phyloP scores from a whole-genome alignment of 495 filamentous ascomycete genomes.

The Talaromyces wortmannii region DNA sequence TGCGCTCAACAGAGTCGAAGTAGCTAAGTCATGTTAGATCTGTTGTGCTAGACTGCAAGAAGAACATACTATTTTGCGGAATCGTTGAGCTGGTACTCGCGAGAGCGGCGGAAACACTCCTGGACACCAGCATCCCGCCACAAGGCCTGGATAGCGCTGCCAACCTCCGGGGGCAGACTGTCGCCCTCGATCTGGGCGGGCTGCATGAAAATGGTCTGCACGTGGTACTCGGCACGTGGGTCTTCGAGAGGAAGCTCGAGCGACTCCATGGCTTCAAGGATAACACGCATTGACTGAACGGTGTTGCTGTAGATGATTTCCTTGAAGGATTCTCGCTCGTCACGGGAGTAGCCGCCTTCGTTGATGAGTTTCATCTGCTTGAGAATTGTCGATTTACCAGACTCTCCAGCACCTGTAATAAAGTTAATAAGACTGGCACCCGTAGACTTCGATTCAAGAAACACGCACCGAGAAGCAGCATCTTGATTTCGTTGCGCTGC shows the following conservation, averaged over 20 bases:
- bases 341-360: conserved; percentile 50
- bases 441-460: too few relatives aligned
- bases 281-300: conserved; percentile 93
- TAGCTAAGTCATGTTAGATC: conserved; percentile 53
- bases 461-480: conserved; percentile 87
- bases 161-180: conserved; percentile 87
- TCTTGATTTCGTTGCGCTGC: conserved; percentile 98
- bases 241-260: conserved; percentile 86
- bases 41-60: neutral
- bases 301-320: conserved; percentile 99
- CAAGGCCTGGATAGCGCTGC: conserved; percentile 82
- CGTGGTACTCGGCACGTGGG: conserved; percentile 81
- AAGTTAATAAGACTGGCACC: neutral
- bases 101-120: conserved; percentile 87
- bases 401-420: conserved; percentile 88
- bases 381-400: conserved; percentile 97
- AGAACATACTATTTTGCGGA: conserved; percentile 89
- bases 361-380: conserved; percentile 90
- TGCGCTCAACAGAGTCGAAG: conserved; percentile 92
- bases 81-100: conserved; percentile 97
- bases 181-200: conserved; percentile 94
- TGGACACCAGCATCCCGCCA: conserved; percentile 96
- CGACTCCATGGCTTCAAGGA: conserved; percentile 93
- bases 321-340: conserved; percentile 61
- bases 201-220: conserved; percentile 95